A percentile compares a stretch with the other conserved stretches of the same genome.
phyloP scores from a whole-genome alignment of 2,329 filamentous ascomycete genomes.

The Alternaria brassicicola region DNA sequence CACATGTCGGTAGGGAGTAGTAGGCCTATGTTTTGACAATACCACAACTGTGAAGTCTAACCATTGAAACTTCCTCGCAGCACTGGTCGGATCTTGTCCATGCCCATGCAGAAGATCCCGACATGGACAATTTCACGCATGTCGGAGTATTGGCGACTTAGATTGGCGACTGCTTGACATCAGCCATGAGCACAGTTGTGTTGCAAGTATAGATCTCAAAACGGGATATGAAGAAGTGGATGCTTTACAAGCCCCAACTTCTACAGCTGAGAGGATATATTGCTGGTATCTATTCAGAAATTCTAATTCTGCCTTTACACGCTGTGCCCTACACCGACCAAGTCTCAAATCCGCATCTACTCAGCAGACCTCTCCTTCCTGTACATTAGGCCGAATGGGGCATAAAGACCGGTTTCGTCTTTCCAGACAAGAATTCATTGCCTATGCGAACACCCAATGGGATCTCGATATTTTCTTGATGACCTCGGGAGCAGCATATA shows the following conservation, averaged over 20 bases:
- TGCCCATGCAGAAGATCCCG: background rate
- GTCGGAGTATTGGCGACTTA: background rate
- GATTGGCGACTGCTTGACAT: too few species aligned
- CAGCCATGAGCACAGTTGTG: background rate
- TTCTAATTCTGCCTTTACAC: background rate
- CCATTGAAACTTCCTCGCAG: background rate
- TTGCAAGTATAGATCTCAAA: background rate
- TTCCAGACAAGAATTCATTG: background rate
- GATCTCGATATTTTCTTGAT: background rate
- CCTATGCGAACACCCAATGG: background rate
- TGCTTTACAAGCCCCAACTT: background rate
- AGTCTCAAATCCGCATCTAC: too few species aligned
- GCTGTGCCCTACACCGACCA: too few species aligned
- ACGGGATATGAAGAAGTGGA: too few species aligned
- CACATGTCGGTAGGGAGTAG: background rate
- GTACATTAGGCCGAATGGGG: background rate
- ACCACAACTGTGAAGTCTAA: background rate
- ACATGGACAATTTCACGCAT: background rate
- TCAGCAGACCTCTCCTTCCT: background rate
- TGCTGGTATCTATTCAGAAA: background rate
- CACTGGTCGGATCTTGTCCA: background rate
- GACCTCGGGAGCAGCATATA: background rate
- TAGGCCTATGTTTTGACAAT: background rate
- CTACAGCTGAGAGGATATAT: background rate
- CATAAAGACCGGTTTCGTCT: background rate